phyloP scores from a whole-genome alignment of 2,329 filamentous ascomycete genomes.

The Tolypocladium tundrense region DNA sequence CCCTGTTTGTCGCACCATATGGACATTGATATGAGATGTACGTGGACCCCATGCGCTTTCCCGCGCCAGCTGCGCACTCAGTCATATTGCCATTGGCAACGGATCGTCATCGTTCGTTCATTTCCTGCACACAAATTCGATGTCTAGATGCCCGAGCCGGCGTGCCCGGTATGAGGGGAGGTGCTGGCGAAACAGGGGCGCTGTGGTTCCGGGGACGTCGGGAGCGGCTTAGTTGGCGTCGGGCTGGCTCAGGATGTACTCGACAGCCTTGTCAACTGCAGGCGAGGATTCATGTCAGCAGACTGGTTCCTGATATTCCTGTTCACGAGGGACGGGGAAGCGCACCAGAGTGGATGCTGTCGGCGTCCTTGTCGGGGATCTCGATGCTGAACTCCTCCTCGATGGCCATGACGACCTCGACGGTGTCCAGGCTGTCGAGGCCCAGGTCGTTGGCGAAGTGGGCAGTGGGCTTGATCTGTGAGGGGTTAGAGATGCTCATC shows the following conservation, averaged over 20 bases:
- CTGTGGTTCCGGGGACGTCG: neutral
- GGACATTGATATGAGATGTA: neutral
- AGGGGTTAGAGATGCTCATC: conserved; percentile 6
- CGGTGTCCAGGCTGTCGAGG: conserved; percentile 93
- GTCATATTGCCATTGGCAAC: neutral
- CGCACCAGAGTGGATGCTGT: conserved; percentile 88
- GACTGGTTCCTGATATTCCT: neutral
- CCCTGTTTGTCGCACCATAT: neutral
- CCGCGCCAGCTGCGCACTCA: neutral
- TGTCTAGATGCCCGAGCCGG: neutral
- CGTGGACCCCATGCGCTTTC: neutral
- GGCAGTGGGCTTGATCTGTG: conserved; percentile 67
- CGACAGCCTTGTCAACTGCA: conserved; percentile 83
- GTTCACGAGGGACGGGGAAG: conserved; percentile 6
- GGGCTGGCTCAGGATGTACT: conserved; percentile 88
- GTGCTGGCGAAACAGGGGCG: neutral
- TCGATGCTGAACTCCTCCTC: conserved; percentile 92
- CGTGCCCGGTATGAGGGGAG: neutral
- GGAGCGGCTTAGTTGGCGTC: conserved; percentile 57
- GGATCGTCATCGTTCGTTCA: neutral
- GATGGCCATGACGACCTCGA: conserved; percentile 99
- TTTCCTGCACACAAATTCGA: neutral
- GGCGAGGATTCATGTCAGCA: conserved; percentile 2
- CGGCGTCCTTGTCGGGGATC: conserved; percentile 95
- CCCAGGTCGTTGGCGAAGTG: conserved; percentile 98